These are phyloP conservation scores for Fusarium transvaalense DNA, from an alignment of 2,329 filamentous ascomycete genomes.

Conservation along the genomic window DNA sequence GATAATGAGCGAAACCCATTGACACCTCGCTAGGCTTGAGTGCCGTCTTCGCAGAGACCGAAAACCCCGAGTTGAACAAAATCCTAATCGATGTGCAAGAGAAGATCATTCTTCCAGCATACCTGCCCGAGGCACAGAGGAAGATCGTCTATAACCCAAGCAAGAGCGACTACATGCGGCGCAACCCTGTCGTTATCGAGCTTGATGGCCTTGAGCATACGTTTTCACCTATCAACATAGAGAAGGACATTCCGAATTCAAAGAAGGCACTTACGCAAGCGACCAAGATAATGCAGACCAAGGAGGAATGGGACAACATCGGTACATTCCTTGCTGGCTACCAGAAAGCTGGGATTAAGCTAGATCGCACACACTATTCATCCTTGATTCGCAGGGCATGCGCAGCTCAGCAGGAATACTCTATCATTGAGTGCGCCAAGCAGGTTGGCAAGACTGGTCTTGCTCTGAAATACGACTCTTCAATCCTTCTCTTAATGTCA, in stretches of 20 bases:
- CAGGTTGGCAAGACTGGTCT: slow-evolving; percentile 61
- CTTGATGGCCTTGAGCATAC: slow-evolving; percentile 68
- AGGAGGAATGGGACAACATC: slow-evolving; percentile 66
- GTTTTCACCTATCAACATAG: slow-evolving; percentile 62
- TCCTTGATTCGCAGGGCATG: slow-evolving; percentile 60
- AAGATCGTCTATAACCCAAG: slow-evolving; percentile 64
- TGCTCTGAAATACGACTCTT: slow-evolving; percentile 57
- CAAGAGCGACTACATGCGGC: slow-evolving; percentile 62
- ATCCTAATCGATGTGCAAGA: slow-evolving; percentile 66
- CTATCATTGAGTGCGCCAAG: slow-evolving; percentile 65
- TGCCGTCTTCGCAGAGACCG: slow-evolving; percentile 64
- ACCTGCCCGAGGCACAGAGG: slow-evolving; percentile 66
- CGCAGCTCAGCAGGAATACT: slow-evolving; percentile 56
- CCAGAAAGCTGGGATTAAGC: slow-evolving; percentile 56
- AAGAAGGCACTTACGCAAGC: slow-evolving; percentile 55
- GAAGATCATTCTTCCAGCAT: slow-evolving; percentile 71
- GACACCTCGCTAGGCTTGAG: slow-evolving; percentile 48
- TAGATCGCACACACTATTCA: slow-evolving; percentile 52
- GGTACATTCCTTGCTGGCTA: slow-evolving; percentile 65
- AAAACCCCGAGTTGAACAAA: slow-evolving; percentile 65
- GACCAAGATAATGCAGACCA: slow-evolving; percentile 61
- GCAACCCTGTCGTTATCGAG: slow-evolving; percentile 69
- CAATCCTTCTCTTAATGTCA: slow-evolving; percentile 50
- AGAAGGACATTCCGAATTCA: slow-evolving; percentile 59
- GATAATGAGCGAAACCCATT: slow-evolving; percentile 25